phyloP scores from a whole-genome alignment of 1,139 yeast genomes.

The Saccharomycopsis hybrid region DNA sequence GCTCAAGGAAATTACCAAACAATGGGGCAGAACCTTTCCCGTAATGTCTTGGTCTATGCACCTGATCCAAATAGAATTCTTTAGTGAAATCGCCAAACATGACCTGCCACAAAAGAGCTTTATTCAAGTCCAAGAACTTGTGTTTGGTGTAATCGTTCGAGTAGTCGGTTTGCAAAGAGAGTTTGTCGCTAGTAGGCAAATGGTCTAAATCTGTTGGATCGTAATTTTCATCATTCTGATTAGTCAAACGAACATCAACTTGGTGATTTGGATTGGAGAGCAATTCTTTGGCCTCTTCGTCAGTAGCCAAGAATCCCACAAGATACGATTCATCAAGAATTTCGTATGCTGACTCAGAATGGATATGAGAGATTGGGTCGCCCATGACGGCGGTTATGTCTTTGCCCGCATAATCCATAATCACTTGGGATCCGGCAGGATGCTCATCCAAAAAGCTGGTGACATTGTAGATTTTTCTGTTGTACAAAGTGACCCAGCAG shows the following conservation, averaged over 20 bases:
- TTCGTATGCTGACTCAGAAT: conserved; percentile 83
- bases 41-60: conserved; percentile 94
- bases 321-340: conserved; percentile 73
- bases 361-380: conserved; percentile 64
- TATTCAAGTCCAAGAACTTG: conserved; percentile 77
- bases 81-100: conserved; percentile 66
- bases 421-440: conserved; percentile 79
- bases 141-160: conserved; percentile 64
- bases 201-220: conserved; percentile 53
- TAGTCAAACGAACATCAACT: conserved; percentile 35
- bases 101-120: conserved; percentile 78
- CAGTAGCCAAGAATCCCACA: conserved; percentile 57
- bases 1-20: conserved; percentile 71
- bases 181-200: conserved; percentile 64
- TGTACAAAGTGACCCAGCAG: conserved; percentile 72
- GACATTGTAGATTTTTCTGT: conserved; percentile 79
- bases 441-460: conserved; percentile 74
- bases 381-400: conserved; percentile 77
- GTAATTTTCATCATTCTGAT: conserved; percentile 26
- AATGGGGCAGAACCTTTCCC: conserved; percentile 88
- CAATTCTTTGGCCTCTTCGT: conserved; percentile 51
- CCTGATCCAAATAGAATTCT: conserved; percentile 90
- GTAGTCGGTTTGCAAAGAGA: conserved; percentile 75
- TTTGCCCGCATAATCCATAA: conserved; percentile 72
- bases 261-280: conserved; percentile 34